Evolutionary conservation across 805 yeast genomes (phyloP).

Genomic region (Kluyveromyces lactis): DNA sequence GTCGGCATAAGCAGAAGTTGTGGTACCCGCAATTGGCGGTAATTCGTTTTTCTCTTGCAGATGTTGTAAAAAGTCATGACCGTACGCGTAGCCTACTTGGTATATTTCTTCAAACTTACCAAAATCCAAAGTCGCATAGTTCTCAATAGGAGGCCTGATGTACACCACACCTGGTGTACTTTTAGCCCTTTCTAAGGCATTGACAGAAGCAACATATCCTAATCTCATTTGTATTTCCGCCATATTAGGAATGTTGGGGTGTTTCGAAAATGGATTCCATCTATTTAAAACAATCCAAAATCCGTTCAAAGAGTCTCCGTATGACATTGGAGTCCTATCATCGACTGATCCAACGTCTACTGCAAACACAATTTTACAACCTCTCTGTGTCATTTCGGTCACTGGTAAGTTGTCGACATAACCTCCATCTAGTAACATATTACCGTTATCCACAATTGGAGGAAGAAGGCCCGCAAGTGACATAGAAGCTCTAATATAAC

Average conservation of each 20-base stretch:
- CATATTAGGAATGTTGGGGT: constrained; percentile 87
- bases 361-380: constrained; percentile 81
- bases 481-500: constrained; percentile 94
- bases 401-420: constrained; percentile 92
- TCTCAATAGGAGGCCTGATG: constrained; percentile 89
- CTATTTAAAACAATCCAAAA: constrained; percentile 82
- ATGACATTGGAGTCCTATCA: constrained; percentile 80
- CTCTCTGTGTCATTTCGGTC: constrained; percentile 79
- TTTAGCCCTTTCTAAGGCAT: constrained; percentile 85
- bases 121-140: constrained; percentile 86
- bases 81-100: constrained; percentile 70
- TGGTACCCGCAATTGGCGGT: constrained; percentile 53
- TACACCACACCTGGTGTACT: constrained; percentile 76
- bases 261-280: constrained; percentile 81
- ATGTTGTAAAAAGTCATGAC: constrained; percentile 45
- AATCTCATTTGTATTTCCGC: constrained; percentile 89
- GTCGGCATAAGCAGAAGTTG: constrained; percentile 10
- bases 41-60: constrained; percentile 46
- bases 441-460: constrained; percentile 74
- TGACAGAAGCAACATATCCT: constrained; percentile 92
- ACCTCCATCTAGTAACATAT: constrained; percentile 93
- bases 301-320: constrained; percentile 91
- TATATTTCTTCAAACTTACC: constrained; percentile 87
- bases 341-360: constrained; percentile 95
- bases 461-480: constrained; percentile 91